These are phyloP conservation scores for Kwoniella shivajii DNA, from an alignment of 1,284 basidiomycete genomes.

Conservation along the genomic window DNA sequence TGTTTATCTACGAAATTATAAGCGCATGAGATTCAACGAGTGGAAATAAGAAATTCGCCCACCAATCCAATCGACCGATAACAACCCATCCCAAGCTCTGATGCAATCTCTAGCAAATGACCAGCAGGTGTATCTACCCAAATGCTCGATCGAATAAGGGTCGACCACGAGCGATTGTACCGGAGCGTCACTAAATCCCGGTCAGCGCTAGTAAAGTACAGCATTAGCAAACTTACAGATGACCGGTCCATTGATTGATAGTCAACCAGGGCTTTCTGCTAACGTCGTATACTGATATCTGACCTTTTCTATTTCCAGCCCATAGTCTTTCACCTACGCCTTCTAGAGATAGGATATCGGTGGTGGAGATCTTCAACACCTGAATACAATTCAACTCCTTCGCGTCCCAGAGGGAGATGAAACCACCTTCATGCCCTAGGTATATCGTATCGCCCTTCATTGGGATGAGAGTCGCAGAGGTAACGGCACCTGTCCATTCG, in stretches of 20 bases:
- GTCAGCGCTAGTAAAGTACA: neutral
- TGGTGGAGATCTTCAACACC: slow-evolving; percentile 70
- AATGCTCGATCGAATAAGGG: slow-evolving; percentile 65
- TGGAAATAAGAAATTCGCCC: too few species aligned
- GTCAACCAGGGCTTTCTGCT: slow-evolving; percentile 71
- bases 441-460: slow-evolving; percentile 69
- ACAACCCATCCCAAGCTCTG: slow-evolving; percentile 85
- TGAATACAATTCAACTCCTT: slow-evolving; percentile 38
- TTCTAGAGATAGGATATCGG: slow-evolving; percentile 74
- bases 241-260: slow-evolving; percentile 88
- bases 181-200: slow-evolving; percentile 63
- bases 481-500: slow-evolving; percentile 69
- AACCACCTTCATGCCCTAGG: slow-evolving; percentile 92
- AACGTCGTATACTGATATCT: slow-evolving; percentile 81
- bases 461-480: slow-evolving; percentile 75
- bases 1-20: slow-evolving; percentile 69
- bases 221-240: slow-evolving; percentile 55
- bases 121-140: slow-evolving; percentile 66
- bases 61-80: slow-evolving; percentile 85
- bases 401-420: slow-evolving; percentile 72
- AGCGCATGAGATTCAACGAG: neutral
- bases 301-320: slow-evolving; percentile 79
- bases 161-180: slow-evolving; percentile 73
- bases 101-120: slow-evolving; percentile 79
- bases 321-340: slow-evolving; percentile 80